A percentile compares a stretch with the other conserved stretches of the same genome.
These are phyloP conservation scores for Zopfia rhizophila DNA, from an alignment of 2,329 filamentous ascomycete species.

Conservation along the genomic window DNA sequence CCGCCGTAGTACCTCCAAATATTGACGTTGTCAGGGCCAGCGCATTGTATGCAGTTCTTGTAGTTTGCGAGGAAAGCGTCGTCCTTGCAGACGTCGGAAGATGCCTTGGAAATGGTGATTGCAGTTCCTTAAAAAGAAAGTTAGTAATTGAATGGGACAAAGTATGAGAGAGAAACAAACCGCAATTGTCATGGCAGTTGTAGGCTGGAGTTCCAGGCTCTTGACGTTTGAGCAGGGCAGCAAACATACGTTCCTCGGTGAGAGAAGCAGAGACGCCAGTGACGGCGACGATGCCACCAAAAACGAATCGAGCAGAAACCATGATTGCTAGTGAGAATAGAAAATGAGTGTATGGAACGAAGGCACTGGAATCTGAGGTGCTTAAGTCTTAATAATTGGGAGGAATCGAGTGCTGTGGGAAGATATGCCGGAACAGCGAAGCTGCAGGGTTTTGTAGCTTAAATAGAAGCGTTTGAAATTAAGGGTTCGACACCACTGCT, in stretches of 20 bases:
- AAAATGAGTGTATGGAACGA: no score
- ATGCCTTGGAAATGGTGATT: slow-evolving; percentile 50
- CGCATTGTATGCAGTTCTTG: slow-evolving; percentile 58
- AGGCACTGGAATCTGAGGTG: no score
- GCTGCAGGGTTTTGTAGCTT: no score
- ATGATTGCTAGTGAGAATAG: no score
- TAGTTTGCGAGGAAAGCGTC: slow-evolving; percentile 55
- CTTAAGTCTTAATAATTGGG: no score
- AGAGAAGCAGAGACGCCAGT: slow-evolving; percentile 20
- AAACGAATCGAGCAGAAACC: slow-evolving; percentile 22
- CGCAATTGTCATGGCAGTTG: slow-evolving; percentile 64
- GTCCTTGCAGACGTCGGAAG: slow-evolving; percentile 51
- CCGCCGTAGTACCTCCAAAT: slow-evolving; percentile 60
- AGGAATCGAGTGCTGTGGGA: no score
- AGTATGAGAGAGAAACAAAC: slow-evolving; percentile 45
- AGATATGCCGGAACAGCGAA: no score
- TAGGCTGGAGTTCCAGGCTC: slow-evolving; percentile 57
- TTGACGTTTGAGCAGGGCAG: slow-evolving; percentile 55
- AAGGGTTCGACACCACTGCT: no score
- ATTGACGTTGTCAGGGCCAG: slow-evolving; percentile 53
- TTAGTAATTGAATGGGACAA: slow-evolving; percentile 15
- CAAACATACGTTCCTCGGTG: slow-evolving; percentile 26
- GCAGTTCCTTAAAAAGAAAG: slow-evolving; percentile 27
- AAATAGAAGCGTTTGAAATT: no score
- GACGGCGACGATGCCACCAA: slow-evolving; percentile 24